phyloP scores from a whole-genome alignment of 441 rosid species.

The Bocquillonia castaneifolia region DNA sequence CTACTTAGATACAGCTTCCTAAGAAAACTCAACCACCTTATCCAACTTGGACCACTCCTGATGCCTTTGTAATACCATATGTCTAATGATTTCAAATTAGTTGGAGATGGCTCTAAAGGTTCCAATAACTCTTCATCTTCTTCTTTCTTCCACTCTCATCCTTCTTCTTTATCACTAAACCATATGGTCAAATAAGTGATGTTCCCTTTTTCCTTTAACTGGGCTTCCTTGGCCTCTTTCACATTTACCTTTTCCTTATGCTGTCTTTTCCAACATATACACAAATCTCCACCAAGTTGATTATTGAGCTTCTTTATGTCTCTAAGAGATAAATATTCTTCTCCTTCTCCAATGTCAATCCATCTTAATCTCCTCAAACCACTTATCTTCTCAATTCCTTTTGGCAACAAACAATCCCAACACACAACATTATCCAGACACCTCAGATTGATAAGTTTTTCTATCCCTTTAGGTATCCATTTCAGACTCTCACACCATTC shows the following conservation, averaged over 20 bases:
- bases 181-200: not conserved
- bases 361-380: not conserved
- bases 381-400: not conserved
- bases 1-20: not conserved
- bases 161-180: not conserved
- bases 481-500: not conserved
- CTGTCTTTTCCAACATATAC: not conserved
- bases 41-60: not conserved
- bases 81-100: not conserved
- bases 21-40: not conserved
- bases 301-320: constrained; percentile 2
- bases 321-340: not conserved
- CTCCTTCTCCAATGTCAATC: not conserved
- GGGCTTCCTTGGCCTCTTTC: not conserved
- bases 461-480: not conserved
- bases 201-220: not conserved
- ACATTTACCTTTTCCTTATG: not conserved
- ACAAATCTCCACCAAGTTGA: not conserved
- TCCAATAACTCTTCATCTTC: not conserved
- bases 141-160: not conserved
- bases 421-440: not conserved
- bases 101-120: not conserved
- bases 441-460: not conserved
- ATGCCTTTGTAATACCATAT: not conserved
- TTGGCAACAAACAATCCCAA: not conserved